Evolutionary conservation across 495 filamentous ascomycete species (phyloP).

Genomic region (Penicillium psychrofluorescens): DNA sequence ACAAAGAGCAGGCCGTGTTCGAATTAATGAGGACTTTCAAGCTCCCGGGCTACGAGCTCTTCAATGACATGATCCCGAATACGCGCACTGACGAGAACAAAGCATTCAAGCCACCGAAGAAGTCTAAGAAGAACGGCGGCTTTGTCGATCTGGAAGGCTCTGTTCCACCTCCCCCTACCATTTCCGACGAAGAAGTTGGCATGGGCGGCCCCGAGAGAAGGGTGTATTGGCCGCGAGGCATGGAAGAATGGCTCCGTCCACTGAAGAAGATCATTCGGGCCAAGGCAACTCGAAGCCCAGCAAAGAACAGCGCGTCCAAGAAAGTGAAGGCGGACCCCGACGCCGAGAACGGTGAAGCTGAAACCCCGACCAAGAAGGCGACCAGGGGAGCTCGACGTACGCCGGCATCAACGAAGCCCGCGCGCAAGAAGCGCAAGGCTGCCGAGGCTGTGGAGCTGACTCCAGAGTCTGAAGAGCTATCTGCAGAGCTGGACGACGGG

Average conservation of each 20-base stretch:
- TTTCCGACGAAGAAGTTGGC: constrained; percentile 65
- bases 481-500: constrained; percentile 5
- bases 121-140: constrained; percentile 39
- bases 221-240: constrained; percentile 87
- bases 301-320: constrained; percentile 11
- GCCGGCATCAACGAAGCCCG: constrained; percentile 16
- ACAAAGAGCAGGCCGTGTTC: constrained; percentile 96
- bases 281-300: constrained; percentile 29
- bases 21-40: constrained; percentile 85
- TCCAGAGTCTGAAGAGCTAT: constrained; percentile 18
- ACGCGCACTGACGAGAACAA: constrained; percentile 73
- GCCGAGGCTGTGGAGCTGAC: constrained; percentile 15
- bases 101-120: constrained; percentile 42
- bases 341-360: constrained; percentile 2
- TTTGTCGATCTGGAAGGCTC: constrained; percentile 44
- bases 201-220: constrained; percentile 85
- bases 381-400: constrained; percentile 8
- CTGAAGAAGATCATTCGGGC: constrained; percentile 62
- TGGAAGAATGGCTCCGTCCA: constrained; percentile 86
- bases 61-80: constrained; percentile 75
- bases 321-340: constrained; percentile 14
- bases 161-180: constrained; percentile 28
- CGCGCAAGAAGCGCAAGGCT: constrained; percentile 27
- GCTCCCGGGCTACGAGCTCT: constrained; percentile 64
- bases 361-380: constrained; percentile 19